Conservation (phyloP, 2,329 filamentous ascomycete genomes). For the Xylariaceae sp. region DNA sequence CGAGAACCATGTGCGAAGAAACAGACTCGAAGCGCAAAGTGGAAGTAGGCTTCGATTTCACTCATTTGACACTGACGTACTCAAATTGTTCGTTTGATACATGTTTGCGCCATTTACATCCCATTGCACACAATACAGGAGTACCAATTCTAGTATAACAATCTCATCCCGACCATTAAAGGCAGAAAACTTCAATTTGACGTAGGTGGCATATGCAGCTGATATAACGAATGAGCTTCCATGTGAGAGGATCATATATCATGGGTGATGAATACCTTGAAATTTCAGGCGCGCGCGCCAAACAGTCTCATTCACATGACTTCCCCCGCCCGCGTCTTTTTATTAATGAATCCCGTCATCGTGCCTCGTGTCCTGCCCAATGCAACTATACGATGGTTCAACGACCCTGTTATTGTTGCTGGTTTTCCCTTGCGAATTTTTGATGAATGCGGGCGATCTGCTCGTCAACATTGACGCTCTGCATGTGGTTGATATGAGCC, state of each 20-base stretch:
- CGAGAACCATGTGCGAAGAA: not conserved
- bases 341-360: conserved; percentile 2
- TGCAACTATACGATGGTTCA: not conserved
- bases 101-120: not conserved
- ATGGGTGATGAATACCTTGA: conserved; percentile 29
- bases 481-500: conserved; percentile 54
- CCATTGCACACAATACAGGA: not conserved
- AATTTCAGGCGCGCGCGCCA: conserved; percentile 10
- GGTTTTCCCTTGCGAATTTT: conserved; percentile 45
- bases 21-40: not conserved
- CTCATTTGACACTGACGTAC: not conserved
- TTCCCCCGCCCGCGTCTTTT: not conserved
- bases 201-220: conserved; percentile 14
- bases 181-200: not conserved
- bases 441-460: conserved; percentile 67
- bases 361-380: not conserved
- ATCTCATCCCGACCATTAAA: conserved; percentile 4
- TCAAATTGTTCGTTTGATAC: conserved; percentile 1
- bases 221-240: conserved; percentile 26
- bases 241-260: conserved; percentile 23
- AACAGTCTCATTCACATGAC: not conserved
- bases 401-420: conserved; percentile 16
- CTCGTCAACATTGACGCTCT: conserved; percentile 75
- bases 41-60: not conserved
- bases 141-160: not conserved